These are phyloP conservation scores for Vaccinium corymbosum DNA, from an alignment of 148 eudicot genomes.

Conservation along the genomic window DNA sequence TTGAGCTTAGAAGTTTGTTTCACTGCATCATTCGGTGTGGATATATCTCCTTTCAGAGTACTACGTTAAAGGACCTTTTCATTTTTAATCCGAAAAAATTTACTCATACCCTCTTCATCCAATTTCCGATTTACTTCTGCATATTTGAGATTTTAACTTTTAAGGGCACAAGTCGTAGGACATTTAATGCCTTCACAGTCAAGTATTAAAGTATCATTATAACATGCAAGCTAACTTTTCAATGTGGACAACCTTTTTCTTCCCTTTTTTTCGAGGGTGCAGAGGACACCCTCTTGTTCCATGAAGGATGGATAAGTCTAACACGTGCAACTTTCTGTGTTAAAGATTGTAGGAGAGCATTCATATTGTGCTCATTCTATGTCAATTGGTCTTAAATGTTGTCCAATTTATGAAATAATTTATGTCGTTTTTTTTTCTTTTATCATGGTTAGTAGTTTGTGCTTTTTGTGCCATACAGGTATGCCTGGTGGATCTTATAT, in stretches of 20 bases:
- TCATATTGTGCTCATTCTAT: background rate
- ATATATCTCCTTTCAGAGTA: background rate
- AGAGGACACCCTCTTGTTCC: no score
- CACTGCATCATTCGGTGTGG: background rate
- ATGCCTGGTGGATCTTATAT: no score
- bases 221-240: background rate
- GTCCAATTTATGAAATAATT: background rate
- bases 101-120: background rate
- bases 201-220: background rate
- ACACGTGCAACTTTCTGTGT: background rate
- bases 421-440: background rate
- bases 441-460: background rate
- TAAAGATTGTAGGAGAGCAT: background rate
- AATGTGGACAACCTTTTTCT: background rate
- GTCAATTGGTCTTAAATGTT: background rate
- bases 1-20: conserved; percentile 9
- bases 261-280: background rate
- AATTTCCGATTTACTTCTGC: background rate
- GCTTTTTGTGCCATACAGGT: background rate
- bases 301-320: background rate
- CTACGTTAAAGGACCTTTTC: background rate
- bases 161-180: background rate
- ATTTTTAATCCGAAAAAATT: background rate
- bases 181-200: background rate
- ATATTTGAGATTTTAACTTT: background rate